A percentile compares a stretch with the other conserved stretches of the same genome.
Conservation (phyloP, 148 eudicot species). For the Chenopodium album region DNA sequence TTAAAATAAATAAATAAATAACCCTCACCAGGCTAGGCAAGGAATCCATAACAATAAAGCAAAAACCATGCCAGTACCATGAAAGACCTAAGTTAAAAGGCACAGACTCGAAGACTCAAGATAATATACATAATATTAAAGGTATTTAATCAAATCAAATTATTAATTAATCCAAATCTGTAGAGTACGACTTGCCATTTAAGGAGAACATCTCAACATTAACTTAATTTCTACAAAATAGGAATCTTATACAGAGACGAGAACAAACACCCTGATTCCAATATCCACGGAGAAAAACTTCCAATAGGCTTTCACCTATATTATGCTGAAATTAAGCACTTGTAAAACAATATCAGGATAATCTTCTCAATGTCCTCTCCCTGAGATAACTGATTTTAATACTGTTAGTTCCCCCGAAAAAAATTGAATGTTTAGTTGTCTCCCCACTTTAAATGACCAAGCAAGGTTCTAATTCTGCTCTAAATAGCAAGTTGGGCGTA, state of each 20-base stretch:
- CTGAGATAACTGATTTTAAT: not conserved
- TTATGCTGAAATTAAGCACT: not conserved
- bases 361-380: not conserved
- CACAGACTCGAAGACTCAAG: not conserved
- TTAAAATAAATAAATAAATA: not conserved
- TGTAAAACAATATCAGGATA: not conserved
- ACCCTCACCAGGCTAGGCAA: not conserved
- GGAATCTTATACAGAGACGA: not conserved
- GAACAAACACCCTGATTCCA: not conserved
- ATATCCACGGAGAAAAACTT: not conserved
- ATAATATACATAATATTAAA: not conserved
- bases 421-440: not conserved
- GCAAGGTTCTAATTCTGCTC: not conserved
- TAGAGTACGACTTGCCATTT: not conserved
- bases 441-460: not conserved
- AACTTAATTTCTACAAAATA: too few relatives aligned
- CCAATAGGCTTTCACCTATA: not conserved
- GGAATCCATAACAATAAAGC: not conserved
- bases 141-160: not conserved
- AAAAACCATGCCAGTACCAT: not conserved
- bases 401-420: not conserved
- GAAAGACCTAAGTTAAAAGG: not conserved
- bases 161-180: not conserved
- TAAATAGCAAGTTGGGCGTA: not conserved
- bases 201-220: not conserved